Evolutionary conservation across 2,329 filamentous ascomycete genomes (phyloP).

Genomic region (Paramyrothecium roridum): DNA sequence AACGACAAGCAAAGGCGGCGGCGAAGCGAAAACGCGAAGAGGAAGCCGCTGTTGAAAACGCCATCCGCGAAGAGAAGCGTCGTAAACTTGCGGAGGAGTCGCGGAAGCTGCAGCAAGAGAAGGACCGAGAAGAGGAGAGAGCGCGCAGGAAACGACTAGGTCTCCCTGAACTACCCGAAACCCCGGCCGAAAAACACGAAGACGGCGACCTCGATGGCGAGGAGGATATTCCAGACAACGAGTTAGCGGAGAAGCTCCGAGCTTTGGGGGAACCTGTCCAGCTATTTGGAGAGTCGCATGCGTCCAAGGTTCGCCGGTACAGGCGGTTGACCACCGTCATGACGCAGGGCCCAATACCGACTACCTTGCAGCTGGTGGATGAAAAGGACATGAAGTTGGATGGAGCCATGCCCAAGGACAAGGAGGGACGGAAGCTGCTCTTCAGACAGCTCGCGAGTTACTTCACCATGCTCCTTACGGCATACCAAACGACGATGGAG

Average conservation of each 20-base stretch:
- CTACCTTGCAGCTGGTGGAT: slow-evolving; percentile 72
- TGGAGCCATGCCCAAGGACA: slow-evolving; percentile 58
- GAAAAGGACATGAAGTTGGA: slow-evolving; percentile 88
- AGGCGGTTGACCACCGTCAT: slow-evolving; percentile 60
- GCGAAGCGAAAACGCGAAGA: slow-evolving; percentile 90
- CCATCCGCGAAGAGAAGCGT: slow-evolving; percentile 76
- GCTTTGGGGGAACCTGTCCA: slow-evolving; percentile 68
- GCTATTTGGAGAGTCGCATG: slow-evolving; percentile 80
- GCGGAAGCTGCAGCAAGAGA: slow-evolving; percentile 63
- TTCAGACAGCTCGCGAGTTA: slow-evolving; percentile 89
- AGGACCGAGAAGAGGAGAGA: slow-evolving; percentile 71
- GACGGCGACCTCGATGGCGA: slow-evolving; percentile 40
- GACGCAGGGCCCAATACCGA: slow-evolving; percentile 80
- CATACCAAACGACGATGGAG: slow-evolving; percentile 80
- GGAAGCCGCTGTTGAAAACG: slow-evolving; percentile 69
- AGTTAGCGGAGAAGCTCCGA: slow-evolving; percentile 66
- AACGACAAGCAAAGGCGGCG: slow-evolving; percentile 65
- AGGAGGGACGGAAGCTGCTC: slow-evolving; percentile 65
- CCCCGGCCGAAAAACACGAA: slow-evolving; percentile 33
- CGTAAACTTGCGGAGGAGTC: slow-evolving; percentile 79
- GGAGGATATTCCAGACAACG: slow-evolving; percentile 68
- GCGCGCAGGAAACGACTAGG: slow-evolving; percentile 73
- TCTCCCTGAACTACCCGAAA: slow-evolving; percentile 64
- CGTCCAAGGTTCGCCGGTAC: slow-evolving; percentile 67
- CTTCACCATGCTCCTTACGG: slow-evolving; percentile 90